phyloP scores from a whole-genome alignment of 1,284 basidiomycete species.

The Tylopilus orsonianus region DNA sequence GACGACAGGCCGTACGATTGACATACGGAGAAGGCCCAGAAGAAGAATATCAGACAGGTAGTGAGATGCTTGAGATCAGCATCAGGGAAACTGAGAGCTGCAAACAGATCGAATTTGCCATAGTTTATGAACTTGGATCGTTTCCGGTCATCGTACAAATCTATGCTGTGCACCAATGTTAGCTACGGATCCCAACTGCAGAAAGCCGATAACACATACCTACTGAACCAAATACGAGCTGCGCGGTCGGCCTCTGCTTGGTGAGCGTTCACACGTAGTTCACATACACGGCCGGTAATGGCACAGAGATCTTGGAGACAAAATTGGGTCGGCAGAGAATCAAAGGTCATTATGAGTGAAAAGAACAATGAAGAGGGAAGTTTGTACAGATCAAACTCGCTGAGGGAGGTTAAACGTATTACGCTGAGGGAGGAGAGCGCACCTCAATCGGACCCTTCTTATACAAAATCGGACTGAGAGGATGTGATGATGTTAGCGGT shows the following conservation, averaged over 20 bases:
- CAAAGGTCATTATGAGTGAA: slow-evolving; percentile 25
- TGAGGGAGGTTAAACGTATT: slow-evolving; percentile 19
- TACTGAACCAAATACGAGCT: slow-evolving; percentile 34
- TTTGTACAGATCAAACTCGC: slow-evolving; percentile 28
- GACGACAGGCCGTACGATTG: not conserved
- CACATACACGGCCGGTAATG: slow-evolving; percentile 39
- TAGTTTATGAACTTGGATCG: slow-evolving; percentile 37
- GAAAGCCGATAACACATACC: slow-evolving; percentile 13
- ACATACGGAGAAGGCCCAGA: slow-evolving; percentile 47
- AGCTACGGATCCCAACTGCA: not conserved
- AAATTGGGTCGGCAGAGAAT: slow-evolving; percentile 34
- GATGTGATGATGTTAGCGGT: slow-evolving; percentile 22
- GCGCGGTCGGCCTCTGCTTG: slow-evolving; percentile 34
- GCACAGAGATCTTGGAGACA: slow-evolving; percentile 33
- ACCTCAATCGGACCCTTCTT: slow-evolving; percentile 27
- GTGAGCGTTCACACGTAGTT: slow-evolving; percentile 30
- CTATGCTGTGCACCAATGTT: slow-evolving; percentile 22
- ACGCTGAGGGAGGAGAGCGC: slow-evolving; percentile 4
- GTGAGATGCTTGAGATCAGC: slow-evolving; percentile 43
- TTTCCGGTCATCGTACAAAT: slow-evolving; percentile 35
- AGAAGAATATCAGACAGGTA: slow-evolving; percentile 45
- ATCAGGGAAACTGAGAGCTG: slow-evolving; percentile 44
- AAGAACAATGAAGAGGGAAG: slow-evolving; percentile 10
- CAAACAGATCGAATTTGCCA: slow-evolving; percentile 45
- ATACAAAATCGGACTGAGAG: slow-evolving; percentile 26